Percentiles rank a stretch among this genome's conserved stretches.
Conservation (phyloP, 345 rosid genomes). For the Cardiospermum halicacabum region DNA sequence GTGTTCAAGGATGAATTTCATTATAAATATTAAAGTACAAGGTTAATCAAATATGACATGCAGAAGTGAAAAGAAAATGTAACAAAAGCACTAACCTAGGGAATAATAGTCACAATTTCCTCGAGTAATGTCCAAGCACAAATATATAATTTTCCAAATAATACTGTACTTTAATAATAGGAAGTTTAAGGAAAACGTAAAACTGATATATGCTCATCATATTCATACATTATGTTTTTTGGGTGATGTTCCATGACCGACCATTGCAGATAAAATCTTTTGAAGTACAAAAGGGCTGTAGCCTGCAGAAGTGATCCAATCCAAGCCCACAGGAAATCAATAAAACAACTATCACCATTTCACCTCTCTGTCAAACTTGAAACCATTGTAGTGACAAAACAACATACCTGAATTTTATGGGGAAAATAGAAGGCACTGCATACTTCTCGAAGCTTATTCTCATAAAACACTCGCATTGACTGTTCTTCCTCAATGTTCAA, state of each 20-base stretch:
- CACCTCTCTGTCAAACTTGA: background rate
- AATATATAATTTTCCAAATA: background rate
- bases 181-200: constrained; percentile 4
- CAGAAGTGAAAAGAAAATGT: too few relatives aligned
- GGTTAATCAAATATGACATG: too few relatives aligned
- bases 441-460: constrained; percentile 89
- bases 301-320: constrained; percentile 51
- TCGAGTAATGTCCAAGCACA: background rate
- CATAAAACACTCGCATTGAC: constrained; percentile 84
- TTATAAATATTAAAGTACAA: background rate
- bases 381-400: constrained; percentile 1
- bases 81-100: too few relatives aligned
- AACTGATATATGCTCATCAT: constrained; percentile 26
- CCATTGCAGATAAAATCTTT: constrained; percentile 96
- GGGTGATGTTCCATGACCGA: constrained; percentile 99
- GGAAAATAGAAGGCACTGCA: constrained; percentile 95
- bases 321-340: constrained; percentile 10
- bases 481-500: constrained; percentile 83
- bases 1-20: background rate
- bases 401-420: constrained; percentile 84
- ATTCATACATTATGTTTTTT: constrained; percentile 87
- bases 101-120: background rate
- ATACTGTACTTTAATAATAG: background rate
- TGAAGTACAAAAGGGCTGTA: constrained; percentile 89
- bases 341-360: constrained; percentile 4